A percentile compares a stretch with the other conserved stretches of the same genome.
These are phyloP conservation scores for Globisporangium barbulae DNA, from an alignment of 352 stramenopile genomes.

Conservation along the genomic window DNA sequence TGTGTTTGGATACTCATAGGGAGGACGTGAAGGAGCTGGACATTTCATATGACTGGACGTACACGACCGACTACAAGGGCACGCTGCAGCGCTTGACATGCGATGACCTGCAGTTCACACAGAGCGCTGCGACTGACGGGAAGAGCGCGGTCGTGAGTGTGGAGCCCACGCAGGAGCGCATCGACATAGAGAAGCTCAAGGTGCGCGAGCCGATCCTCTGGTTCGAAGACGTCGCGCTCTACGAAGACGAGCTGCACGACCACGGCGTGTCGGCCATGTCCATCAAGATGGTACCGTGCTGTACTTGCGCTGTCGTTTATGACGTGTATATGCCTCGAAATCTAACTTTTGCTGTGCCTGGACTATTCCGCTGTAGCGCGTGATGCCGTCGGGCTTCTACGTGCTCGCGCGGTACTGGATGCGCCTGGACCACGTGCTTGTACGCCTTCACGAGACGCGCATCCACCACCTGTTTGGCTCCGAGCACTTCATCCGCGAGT, in stretches of 20 bases:
- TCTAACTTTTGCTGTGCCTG: slow-evolving; percentile 17
- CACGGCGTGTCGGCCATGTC: slow-evolving; percentile 77
- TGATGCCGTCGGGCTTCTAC: slow-evolving; percentile 84
- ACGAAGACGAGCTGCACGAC: slow-evolving; percentile 83
- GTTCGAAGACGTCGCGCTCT: slow-evolving; percentile 79
- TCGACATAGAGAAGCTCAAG: slow-evolving; percentile 78
- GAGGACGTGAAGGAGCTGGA: slow-evolving; percentile 81
- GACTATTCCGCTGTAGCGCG: slow-evolving; percentile 32
- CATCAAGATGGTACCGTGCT: slow-evolving; percentile 64
- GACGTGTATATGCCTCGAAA: background rate
- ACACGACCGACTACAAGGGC: slow-evolving; percentile 81
- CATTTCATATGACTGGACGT: slow-evolving; percentile 86
- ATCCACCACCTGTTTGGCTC: slow-evolving; percentile 79
- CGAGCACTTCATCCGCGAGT: slow-evolving; percentile 74
- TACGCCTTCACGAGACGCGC: slow-evolving; percentile 79
- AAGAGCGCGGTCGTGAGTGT: slow-evolving; percentile 9
- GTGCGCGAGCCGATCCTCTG: slow-evolving; percentile 80
- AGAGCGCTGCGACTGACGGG: slow-evolving; percentile 25
- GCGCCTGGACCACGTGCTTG: slow-evolving; percentile 75
- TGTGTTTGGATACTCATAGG: slow-evolving; percentile 20
- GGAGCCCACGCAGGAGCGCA: slow-evolving; percentile 50
- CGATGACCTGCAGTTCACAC: slow-evolving; percentile 17
- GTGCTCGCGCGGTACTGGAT: slow-evolving; percentile 80
- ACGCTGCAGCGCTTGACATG: slow-evolving; percentile 51
- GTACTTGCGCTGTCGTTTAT: background rate